Conservation (phyloP, 352 stramenopile genomes). For the Globisporangium radiosum region DNA sequence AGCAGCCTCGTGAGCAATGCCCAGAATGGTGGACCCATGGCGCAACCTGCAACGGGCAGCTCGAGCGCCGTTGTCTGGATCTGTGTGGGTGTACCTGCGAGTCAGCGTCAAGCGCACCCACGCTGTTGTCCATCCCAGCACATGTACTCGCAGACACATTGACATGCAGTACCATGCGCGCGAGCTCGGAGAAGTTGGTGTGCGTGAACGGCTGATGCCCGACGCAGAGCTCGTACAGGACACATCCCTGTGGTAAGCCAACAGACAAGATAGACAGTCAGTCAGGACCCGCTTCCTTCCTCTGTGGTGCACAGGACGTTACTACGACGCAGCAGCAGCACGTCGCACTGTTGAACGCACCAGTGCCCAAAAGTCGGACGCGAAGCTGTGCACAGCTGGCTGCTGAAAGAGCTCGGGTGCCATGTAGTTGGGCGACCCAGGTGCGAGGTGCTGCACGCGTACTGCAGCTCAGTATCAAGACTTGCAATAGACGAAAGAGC, state of each 20-base stretch:
- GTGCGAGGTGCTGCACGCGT: slow-evolving; percentile 28
- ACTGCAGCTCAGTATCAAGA: background rate
- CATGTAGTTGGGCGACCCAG: slow-evolving; percentile 89
- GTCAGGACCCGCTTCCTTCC: background rate
- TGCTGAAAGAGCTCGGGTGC: slow-evolving; percentile 88
- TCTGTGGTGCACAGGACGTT: no score
- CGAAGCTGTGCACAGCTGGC: slow-evolving; percentile 81
- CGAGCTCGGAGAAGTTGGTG: slow-evolving; percentile 65
- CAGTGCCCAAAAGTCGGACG: slow-evolving; percentile 85
- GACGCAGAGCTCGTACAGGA: slow-evolving; percentile 72
- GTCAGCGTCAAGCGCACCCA: background rate
- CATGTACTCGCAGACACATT: background rate
- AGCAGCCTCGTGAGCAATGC: slow-evolving; percentile 52
- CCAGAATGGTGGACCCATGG: slow-evolving; percentile 52
- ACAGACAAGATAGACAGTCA: background rate
- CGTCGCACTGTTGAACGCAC: slow-evolving; percentile 16
- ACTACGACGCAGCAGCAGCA: no score
- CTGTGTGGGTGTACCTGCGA: slow-evolving; percentile 16
- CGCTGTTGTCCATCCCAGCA: background rate
- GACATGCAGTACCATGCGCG: slow-evolving; percentile 39
- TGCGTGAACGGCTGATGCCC: slow-evolving; percentile 65
- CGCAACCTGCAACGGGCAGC: slow-evolving; percentile 35
- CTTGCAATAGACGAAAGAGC: background rate
- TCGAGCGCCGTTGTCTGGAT: slow-evolving; percentile 58
- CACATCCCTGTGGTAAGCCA: slow-evolving; percentile 42